Conservation (phyloP, 2,329 filamentous ascomycete genomes). For the Penicillium sp. region DNA sequence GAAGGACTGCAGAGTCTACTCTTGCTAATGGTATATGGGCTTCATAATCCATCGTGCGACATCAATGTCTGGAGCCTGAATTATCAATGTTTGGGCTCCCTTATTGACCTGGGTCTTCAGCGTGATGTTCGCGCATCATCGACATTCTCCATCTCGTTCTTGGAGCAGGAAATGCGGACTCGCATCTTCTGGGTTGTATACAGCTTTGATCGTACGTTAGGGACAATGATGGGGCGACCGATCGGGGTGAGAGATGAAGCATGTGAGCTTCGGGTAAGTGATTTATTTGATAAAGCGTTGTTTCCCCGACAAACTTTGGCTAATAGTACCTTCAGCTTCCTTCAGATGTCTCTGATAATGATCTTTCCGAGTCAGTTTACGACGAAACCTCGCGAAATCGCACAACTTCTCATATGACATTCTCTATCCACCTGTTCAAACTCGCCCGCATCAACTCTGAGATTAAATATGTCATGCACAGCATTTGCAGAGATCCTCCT, state of each 20-base stretch:
- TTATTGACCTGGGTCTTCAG: constrained; percentile 55
- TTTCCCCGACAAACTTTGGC: constrained; percentile 8
- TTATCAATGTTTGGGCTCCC: constrained; percentile 55
- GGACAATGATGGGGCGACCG: constrained; percentile 58
- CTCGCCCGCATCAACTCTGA: constrained; percentile 52
- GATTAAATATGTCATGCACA: constrained; percentile 59
- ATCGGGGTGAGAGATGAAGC: constrained; percentile 58
- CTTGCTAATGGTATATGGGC: constrained; percentile 48
- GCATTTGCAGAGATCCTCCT: constrained; percentile 50
- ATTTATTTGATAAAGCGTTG: background rate
- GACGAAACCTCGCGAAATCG: background rate
- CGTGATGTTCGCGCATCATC: constrained; percentile 48
- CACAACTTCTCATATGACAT: constrained; percentile 38
- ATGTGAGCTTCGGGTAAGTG: constrained; percentile 51
- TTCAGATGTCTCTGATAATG: constrained; percentile 21
- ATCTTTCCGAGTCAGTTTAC: constrained; percentile 12
- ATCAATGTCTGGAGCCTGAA: constrained; percentile 58
- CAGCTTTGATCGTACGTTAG: constrained; percentile 52
- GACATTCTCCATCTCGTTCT: constrained; percentile 42
- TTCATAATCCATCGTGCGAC: constrained; percentile 51
- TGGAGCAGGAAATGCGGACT: constrained; percentile 57
- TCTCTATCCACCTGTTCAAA: constrained; percentile 51
- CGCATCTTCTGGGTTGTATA: constrained; percentile 58
- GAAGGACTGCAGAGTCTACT: constrained; percentile 52
- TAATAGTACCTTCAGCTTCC: constrained; percentile 16